Base-by-base conservation (phyloP, 352 stramenopile species). In the Bremia lactucae region DNA sequence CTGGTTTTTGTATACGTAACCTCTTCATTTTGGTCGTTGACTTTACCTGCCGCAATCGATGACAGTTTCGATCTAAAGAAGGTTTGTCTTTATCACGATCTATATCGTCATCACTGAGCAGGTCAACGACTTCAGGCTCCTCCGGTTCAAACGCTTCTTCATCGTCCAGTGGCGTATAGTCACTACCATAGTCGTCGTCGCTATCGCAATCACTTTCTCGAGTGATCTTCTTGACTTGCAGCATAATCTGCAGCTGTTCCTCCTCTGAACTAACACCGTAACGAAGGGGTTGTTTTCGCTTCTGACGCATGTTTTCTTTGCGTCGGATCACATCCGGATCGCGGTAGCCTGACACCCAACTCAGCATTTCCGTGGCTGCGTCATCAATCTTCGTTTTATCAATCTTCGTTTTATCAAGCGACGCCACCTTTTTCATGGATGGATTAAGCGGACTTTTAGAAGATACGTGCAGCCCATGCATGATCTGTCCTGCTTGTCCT, bases 321-420 rank as follows among this genome's bases (percentile, higher is more conserved):
- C 69, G 67, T 11, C 59, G 53, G 20, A 87, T 44, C 22, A 85
- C 69, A 4, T 68, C 71, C 3, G 72, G 69, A 36, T 83, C 59
- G 1, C 70, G 62, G 23, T 67, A 62, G 0, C 72, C 69, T 14
- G 50, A 55, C 21, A 84, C 72, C 74, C 74, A 85, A 23, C 49
- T 68, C 20, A 63, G 18, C 69, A 83, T 83, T 36, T 87, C 71
- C 0, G 36, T 45, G 0, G 33, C 65, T 14, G 41, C 37, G 33
- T 79, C 45, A 13, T 70, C 49, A 1, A 23, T n/a, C 24, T 53
- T 54, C 0, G 25, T 38, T 23, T 21, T 50, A 5, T 13, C 36
- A n/a, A n/a, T n/a, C n/a, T n/a, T n/a, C n/a, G n/a, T n/a, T 10
- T 33, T 60, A 15, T 31, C 40, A 29, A 15, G 21, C 10, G 33